Percentiles rank a stretch among this genome's conserved stretches.
Conservation (phyloP, 2,329 filamentous ascomycete genomes). For the Pyrenochaeta sp. region DNA sequence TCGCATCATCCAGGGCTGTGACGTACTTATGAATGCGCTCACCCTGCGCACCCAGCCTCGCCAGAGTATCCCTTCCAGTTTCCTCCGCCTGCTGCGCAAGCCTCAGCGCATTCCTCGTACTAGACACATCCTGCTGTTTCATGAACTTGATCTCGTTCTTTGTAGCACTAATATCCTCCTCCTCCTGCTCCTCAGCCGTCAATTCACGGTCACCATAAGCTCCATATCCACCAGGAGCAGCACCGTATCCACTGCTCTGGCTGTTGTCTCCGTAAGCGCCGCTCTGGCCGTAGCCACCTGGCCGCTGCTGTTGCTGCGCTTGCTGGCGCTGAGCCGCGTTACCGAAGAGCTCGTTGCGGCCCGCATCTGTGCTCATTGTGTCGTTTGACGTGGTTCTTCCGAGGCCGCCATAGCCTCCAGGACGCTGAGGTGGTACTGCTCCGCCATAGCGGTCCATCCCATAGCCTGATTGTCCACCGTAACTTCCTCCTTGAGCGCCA, state of each 20-base stretch:
- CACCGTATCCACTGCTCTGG: conserved; percentile 32
- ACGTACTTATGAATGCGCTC: conserved; percentile 46
- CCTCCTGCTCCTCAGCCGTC: conserved; percentile 79
- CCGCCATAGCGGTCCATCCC: conserved; percentile 61
- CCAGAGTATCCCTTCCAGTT: conserved; percentile 63
- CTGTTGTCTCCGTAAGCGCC: conserved; percentile 31
- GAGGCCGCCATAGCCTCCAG: conserved; percentile 53
- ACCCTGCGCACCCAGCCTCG: conserved; percentile 43
- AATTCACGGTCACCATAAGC: conserved; percentile 75
- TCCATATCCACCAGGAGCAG: conserved; percentile 51
- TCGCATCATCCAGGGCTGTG: not conserved
- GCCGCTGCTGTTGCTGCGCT: conserved; percentile 47
- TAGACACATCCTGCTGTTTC: conserved; percentile 76
- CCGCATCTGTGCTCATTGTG: conserved; percentile 58
- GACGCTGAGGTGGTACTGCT: conserved; percentile 31
- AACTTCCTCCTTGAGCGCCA: conserved; percentile 38
- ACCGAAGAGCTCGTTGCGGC: conserved; percentile 72
- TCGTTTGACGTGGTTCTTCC: conserved; percentile 50
- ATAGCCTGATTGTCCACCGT: conserved; percentile 49
- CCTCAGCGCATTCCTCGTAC: conserved; percentile 69
- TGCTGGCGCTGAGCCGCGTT: conserved; percentile 62
- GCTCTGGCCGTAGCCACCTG: conserved; percentile 36
- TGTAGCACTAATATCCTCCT: conserved; percentile 74
- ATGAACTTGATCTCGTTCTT: conserved; percentile 78
- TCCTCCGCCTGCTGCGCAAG: conserved; percentile 75